Base-by-base conservation (phyloP, 1,284 basidiomycete genomes). In the Tremellales sp. region DNA sequence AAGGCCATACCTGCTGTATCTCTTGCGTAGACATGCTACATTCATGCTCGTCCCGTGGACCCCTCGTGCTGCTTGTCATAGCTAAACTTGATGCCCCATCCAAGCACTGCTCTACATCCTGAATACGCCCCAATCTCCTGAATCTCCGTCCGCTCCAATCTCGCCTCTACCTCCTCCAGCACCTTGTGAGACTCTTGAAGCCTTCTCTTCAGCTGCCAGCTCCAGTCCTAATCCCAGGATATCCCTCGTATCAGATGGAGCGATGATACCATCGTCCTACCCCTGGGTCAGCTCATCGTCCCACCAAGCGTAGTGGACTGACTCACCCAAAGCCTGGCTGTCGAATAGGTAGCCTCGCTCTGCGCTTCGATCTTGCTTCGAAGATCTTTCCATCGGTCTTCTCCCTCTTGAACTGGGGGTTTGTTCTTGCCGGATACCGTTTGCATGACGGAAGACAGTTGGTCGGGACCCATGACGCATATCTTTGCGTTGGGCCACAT, bases 401-500 rank as follows among this genome's bases (percentile, higher is more conserved):
- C 64, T 21, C 54, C 58, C 26, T 65, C 61, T n/a, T 43, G 51
- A 10, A 27, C 36, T 10, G 40, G 42, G 3, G 39, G 43, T 27
- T 52, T 47, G 15, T 54, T 40, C 51, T 67, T 68, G 8, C 68
- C 68, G 6, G 58, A 57, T 17, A 97, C 90, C 1, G 83, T 83
- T 24, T 85, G 78, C 92, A 97, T 97, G 45, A 97, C 92, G 65
- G 87, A 84, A 10, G 87, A 88, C 21, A 97, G 81, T 69, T 96
- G 92, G 39, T 85, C 87, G 2, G 88, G 88, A 39, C 93, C 92
- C 93, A 97, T 97, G 40, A 97, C 92, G n/a, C 86, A 88, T 2
- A 96, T 86, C 71, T 87, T 91, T 25, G 92, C 89, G 61, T 93
- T 94, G 52, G 92, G 92, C 92, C 93, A 97, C 89, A 92, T 93